Conservation (phyloP, 1,284 basidiomycete genomes). For the Pholiota adiposa region DNA sequence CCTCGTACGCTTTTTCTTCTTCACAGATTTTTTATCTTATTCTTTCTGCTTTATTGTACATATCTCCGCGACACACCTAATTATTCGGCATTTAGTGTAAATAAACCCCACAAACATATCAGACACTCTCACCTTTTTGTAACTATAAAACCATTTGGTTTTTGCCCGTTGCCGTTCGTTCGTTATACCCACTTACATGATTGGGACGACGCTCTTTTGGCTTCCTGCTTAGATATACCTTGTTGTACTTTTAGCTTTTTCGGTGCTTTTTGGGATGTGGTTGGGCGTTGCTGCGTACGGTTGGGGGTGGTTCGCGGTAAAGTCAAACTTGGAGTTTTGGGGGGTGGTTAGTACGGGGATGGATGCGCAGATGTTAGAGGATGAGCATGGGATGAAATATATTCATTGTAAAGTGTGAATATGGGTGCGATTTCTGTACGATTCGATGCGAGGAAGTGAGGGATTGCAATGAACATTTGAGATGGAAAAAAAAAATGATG, state of each 20-base stretch:
- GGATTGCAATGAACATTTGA: background rate
- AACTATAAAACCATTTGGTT: background rate
- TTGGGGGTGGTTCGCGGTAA: background rate
- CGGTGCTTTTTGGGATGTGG: too few relatives aligned
- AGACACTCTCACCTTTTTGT: constrained; percentile 3
- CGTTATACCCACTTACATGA: background rate
- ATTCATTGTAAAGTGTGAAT: background rate
- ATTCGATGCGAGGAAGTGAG: background rate
- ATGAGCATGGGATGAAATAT: too few relatives aligned
- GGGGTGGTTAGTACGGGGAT: background rate
- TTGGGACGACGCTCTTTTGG: background rate
- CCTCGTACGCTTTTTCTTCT: background rate
- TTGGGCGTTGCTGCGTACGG: background rate
- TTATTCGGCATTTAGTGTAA: background rate
- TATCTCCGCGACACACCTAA: background rate
- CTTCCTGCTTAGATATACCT: background rate
- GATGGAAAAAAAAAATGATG: too few relatives aligned
- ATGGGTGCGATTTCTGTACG: background rate
- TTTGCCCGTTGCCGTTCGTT: background rate
- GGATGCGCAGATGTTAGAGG: too few relatives aligned
- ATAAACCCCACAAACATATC: constrained; percentile 5
- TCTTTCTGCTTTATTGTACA: background rate
- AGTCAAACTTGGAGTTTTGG: too few relatives aligned
- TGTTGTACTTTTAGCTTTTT: background rate
- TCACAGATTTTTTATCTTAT: background rate